Percentiles rank a stretch among this genome's conserved stretches.
Evolutionary conservation across 768 basidiomycete species (phyloP).

Genomic region (Grammothele lineata): DNA sequence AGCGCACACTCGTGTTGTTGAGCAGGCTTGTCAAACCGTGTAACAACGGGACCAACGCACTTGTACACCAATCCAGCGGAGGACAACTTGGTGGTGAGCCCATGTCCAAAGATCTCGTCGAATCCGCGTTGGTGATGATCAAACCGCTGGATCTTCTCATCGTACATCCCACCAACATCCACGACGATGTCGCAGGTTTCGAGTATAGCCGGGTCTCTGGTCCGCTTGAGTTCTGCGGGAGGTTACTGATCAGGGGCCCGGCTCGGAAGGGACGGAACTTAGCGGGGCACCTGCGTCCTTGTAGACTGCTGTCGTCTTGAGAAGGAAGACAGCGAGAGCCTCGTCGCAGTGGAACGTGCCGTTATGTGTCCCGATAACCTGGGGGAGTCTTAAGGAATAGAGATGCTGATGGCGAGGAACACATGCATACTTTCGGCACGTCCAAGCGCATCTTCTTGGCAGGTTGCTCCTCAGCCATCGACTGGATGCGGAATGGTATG

Average conservation of each 20-base stretch:
- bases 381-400: background rate
- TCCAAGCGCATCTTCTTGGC: constrained; percentile 43
- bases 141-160: constrained; percentile 70
- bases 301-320: constrained; percentile 74
- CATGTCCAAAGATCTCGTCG: constrained; percentile 82
- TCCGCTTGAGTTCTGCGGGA: constrained; percentile 52
- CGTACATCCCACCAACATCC: constrained; percentile 93
- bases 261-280: too few relatives aligned
- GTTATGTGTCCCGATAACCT: constrained; percentile 92
- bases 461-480: constrained; percentile 20
- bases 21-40: too few relatives aligned
- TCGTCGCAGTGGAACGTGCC: constrained; percentile 98
- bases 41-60: constrained; percentile 52
- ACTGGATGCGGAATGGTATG: too few relatives aligned
- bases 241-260: background rate
- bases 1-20: background rate
- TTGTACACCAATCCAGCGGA: constrained; percentile 96
- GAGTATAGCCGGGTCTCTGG: constrained; percentile 65
- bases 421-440: constrained; percentile 29
- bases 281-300: constrained; percentile 71
- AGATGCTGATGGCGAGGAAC: background rate
- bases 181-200: constrained; percentile 90
- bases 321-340: constrained; percentile 87
- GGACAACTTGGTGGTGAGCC: constrained; percentile 84
- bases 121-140: constrained; percentile 98